These are phyloP conservation scores for Saposhnikovia divaricata DNA, from an alignment of 129 eudicot genomes.

Conservation along the genomic window DNA sequence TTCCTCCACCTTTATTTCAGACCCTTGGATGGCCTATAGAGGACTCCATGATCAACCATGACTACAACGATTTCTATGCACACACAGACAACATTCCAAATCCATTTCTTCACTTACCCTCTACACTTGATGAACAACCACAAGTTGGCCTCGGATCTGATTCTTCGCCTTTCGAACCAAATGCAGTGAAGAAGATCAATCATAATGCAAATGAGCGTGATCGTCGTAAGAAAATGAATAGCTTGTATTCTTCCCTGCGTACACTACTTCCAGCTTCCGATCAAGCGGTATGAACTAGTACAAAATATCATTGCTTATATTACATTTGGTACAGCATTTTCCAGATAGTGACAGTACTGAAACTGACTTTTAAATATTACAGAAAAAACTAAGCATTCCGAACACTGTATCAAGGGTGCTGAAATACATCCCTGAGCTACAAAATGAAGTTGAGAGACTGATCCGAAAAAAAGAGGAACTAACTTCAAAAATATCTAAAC, in stretches of 20 bases:
- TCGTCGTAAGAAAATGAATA: constrained; percentile 30
- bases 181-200: constrained; percentile 17
- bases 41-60: constrained; percentile 17
- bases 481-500: constrained; percentile 5
- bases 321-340: neutral
- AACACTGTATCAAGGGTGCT: constrained; percentile 33
- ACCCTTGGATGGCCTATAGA: constrained; percentile 23
- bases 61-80: constrained; percentile 5
- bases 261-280: constrained; percentile 18
- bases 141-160: neutral
- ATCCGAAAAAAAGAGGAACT: constrained; percentile 28
- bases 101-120: constrained; percentile 16
- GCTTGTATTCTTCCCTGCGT: constrained; percentile 28
- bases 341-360: neutral
- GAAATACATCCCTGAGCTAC: constrained; percentile 55
- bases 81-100: constrained; percentile 10
- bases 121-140: neutral
- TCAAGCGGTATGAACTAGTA: constrained; percentile 21
- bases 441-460: constrained; percentile 34
- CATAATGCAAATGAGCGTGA: constrained; percentile 35
- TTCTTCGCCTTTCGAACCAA: neutral
- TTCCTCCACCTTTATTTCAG: constrained; percentile 22
- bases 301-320: neutral
- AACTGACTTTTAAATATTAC: neutral
- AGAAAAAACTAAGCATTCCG: constrained; percentile 46